phyloP scores from a whole-genome alignment of 768 basidiomycete species.

The Clitopilus hobsonii region DNA sequence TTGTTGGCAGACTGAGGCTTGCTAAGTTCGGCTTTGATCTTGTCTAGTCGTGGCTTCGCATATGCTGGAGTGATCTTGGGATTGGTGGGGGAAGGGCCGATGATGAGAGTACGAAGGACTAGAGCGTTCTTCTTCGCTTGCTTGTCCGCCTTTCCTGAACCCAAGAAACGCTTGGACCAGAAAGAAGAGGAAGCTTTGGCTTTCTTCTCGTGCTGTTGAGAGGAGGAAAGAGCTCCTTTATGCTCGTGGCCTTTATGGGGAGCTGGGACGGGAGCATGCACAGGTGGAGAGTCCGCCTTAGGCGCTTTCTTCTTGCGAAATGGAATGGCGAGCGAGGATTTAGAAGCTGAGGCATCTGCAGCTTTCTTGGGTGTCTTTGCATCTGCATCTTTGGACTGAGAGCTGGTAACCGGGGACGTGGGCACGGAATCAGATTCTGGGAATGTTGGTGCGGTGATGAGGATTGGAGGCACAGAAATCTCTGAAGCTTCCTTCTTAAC shows the following conservation, averaged over 20 bases:
- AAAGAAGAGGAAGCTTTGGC: conserved; percentile 28
- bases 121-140: conserved; percentile 61
- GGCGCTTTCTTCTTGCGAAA: background rate
- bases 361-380: background rate
- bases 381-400: background rate
- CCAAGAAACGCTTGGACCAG: conserved; percentile 21
- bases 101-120: conserved; percentile 61
- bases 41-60: conserved; percentile 51
- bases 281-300: background rate
- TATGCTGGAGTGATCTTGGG: conserved; percentile 34
- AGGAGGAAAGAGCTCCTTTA: conserved; percentile 28
- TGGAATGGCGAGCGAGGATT: background rate
- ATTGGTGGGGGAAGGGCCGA: conserved; percentile 42
- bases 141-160: conserved; percentile 33
- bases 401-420: background rate
- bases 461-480: background rate
- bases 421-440: background rate
- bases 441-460: background rate
- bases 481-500: background rate
- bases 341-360: background rate
- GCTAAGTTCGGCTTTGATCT: conserved; percentile 64
- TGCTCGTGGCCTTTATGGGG: conserved; percentile 15
- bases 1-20: conserved; percentile 64
- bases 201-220: conserved; percentile 36
- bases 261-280: background rate